Percentiles rank a stretch among this genome's conserved stretches.
Conservation (phyloP, 208 protist species). For the Leishmania amazonensis region DNA sequence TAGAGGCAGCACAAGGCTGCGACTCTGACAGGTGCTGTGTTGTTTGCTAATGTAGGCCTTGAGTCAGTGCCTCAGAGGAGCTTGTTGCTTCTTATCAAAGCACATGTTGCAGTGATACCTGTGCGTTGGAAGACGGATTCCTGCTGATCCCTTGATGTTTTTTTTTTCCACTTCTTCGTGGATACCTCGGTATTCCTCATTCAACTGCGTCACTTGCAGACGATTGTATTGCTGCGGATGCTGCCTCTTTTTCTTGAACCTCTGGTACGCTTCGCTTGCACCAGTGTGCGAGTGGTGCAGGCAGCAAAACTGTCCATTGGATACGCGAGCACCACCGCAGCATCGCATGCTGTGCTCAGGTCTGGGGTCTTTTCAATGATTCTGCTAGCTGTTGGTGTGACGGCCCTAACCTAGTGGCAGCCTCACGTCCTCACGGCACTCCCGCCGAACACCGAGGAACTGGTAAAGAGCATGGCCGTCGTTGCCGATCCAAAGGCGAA, state of each 20-base stretch:
- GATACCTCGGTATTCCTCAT: not conserved
- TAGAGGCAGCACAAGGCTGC: not conserved
- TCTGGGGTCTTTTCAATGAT: not conserved
- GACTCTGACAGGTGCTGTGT: not conserved
- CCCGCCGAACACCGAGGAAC: not conserved
- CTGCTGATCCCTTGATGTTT: not conserved
- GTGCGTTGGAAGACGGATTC: not conserved
- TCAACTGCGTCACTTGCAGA: not conserved
- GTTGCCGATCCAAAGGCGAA: conserved; percentile 22
- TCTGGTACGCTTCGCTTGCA: not conserved
- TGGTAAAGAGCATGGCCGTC: not conserved
- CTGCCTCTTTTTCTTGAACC: conserved; percentile 1
- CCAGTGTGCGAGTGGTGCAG: not conserved
- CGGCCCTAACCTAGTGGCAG: too few relatives aligned
- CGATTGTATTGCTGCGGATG: not conserved
- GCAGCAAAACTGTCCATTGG: not conserved
- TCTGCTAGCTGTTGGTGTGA: not conserved
- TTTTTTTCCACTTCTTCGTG: not conserved
- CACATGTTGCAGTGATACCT: not conserved
- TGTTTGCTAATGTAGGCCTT: not conserved
- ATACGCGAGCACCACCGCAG: not conserved
- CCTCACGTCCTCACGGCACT: not conserved
- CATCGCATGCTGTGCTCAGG: not conserved
- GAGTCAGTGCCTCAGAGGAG: not conserved
- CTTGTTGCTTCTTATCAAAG: not conserved